Percentiles rank a stretch among this genome's conserved stretches.
Evolutionary conservation across 768 basidiomycete genomes (phyloP).

Genomic region (Tylopilus vinaceipallidus): DNA sequence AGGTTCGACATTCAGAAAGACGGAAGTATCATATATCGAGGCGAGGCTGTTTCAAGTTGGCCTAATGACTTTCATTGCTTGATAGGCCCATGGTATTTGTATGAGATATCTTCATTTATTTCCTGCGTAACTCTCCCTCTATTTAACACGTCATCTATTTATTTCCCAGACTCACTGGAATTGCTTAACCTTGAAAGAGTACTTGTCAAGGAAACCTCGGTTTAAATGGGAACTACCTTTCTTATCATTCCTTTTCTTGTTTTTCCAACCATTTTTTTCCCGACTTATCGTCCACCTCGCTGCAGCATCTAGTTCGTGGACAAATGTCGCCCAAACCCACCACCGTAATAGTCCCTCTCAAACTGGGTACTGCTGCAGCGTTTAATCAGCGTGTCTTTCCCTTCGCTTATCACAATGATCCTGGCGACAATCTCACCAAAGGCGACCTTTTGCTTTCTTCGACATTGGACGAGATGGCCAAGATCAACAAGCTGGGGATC

Average conservation of each 20-base stretch:
- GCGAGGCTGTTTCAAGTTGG: too few relatives aligned
- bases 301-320: background rate
- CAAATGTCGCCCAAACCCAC: background rate
- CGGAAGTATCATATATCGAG: too few relatives aligned
- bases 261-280: background rate
- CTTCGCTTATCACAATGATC: background rate
- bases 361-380: background rate
- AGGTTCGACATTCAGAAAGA: too few relatives aligned
- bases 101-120: too few relatives aligned
- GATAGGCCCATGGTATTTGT: too few relatives aligned
- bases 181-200: background rate
- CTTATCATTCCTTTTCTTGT: background rate
- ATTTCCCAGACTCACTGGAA: background rate
- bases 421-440: background rate
- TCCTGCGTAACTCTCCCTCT: too few relatives aligned
- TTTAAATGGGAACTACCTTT: too few relatives aligned
- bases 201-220: background rate
- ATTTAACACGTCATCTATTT: too few relatives aligned
- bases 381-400: background rate
- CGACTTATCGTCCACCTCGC: background rate
- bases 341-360: background rate
- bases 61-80: too few relatives aligned
- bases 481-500: background rate
- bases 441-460: background rate
- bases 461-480: conserved; percentile 6